phyloP scores from a whole-genome alignment of 2,329 filamentous ascomycete species.

The Volutella citrinella region DNA sequence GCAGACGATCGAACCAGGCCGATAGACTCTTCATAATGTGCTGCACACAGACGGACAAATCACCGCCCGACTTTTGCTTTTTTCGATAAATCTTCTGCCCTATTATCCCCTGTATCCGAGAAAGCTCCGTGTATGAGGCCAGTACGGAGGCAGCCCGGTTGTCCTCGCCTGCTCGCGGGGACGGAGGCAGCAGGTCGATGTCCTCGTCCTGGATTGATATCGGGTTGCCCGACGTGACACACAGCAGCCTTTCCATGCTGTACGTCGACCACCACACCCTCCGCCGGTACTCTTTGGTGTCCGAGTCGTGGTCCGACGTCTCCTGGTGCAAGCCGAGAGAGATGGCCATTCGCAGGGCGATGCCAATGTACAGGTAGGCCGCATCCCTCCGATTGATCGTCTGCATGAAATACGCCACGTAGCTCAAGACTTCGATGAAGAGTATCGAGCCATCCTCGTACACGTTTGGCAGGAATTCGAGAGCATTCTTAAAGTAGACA shows the following conservation, averaged over 20 bases:
- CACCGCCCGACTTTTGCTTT: constrained; percentile 4
- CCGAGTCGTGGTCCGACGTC: constrained; percentile 35
- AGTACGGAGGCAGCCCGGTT: constrained; percentile 47
- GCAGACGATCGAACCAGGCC: constrained; percentile 14
- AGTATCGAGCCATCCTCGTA: constrained; percentile 53
- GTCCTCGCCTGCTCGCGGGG: constrained; percentile 30
- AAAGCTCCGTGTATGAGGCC: constrained; percentile 50
- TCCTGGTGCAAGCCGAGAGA: constrained; percentile 56
- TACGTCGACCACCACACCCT: constrained; percentile 57
- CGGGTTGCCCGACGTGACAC: constrained; percentile 53
- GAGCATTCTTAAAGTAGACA: constrained; percentile 49
- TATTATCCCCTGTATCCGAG: constrained; percentile 49
- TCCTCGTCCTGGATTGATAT: constrained; percentile 54
- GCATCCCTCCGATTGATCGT: constrained; percentile 54
- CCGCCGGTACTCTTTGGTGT: constrained; percentile 45
- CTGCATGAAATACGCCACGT: constrained; percentile 56
- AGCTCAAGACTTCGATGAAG: constrained; percentile 52
- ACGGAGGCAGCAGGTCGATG: constrained; percentile 36
- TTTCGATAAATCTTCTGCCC: constrained; percentile 27
- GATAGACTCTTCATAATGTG: constrained; percentile 1
- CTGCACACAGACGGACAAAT: constrained; percentile 1
- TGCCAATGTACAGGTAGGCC: constrained; percentile 52
- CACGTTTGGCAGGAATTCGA: constrained; percentile 51
- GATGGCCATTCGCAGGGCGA: constrained; percentile 55
- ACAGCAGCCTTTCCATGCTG: constrained; percentile 50